Evolutionary conservation across 2,329 filamentous ascomycete genomes (phyloP).

Genomic region (Epichloe bromicola): DNA sequence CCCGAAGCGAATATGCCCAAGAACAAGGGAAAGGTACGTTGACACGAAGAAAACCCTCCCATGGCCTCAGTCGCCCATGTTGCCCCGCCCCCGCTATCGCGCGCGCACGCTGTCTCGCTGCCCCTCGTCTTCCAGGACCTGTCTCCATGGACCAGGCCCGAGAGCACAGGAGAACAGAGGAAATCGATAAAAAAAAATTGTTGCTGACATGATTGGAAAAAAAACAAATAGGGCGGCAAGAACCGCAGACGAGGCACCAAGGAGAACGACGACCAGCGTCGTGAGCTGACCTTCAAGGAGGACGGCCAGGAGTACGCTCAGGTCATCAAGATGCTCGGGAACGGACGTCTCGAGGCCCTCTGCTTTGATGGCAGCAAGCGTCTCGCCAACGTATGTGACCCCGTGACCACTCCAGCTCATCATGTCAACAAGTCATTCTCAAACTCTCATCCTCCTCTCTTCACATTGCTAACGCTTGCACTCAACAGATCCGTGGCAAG

Average conservation of each 20-base stretch:
- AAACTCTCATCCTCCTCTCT: no score
- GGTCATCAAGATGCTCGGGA: conserved; percentile 80
- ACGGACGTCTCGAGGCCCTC: conserved; percentile 80
- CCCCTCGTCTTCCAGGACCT: not conserved
- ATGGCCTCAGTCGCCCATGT: not conserved
- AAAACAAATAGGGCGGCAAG: conserved; percentile 71
- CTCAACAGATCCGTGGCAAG: conserved; percentile 57
- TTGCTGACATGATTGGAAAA: conserved; percentile 6
- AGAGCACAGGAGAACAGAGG: not conserved
- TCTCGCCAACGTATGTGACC: conserved; percentile 26
- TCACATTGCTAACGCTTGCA: not conserved
- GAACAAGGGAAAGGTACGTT: conserved; percentile 94
- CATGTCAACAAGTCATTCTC: no score
- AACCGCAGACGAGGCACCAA: conserved; percentile 98
- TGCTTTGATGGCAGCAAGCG: conserved; percentile 73
- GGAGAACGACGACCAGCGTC: conserved; percentile 98
- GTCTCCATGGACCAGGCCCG: not conserved
- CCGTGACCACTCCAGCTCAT: no score
- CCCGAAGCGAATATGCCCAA: conserved; percentile 62
- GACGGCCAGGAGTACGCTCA: conserved; percentile 63
- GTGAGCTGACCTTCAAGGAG: conserved; percentile 97
- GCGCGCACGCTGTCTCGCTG: not conserved
- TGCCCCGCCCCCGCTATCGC: conserved; percentile 18
- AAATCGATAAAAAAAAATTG: not conserved
- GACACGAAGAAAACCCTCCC: not conserved